Evolutionary conservation across 257 asterid genomes (phyloP), one percentile per base, ranked within the genome.

Genomic region (Scutellaria barbata): DNA sequence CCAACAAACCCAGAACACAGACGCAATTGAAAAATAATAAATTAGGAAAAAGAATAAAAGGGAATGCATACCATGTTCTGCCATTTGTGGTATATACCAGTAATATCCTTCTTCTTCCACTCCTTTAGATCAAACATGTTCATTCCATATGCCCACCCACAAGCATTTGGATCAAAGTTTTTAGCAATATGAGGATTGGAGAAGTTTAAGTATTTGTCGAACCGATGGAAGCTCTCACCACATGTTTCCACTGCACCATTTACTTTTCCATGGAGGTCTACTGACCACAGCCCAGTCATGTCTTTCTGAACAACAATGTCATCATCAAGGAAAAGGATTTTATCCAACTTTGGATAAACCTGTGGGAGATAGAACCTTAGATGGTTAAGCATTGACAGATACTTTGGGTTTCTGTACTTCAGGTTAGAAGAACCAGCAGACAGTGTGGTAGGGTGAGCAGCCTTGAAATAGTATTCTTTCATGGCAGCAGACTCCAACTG

Each of bases 141-240:
- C 99, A 95, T 95, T 57, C 99, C 99, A 76, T 95, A 95, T 0
- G 99, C 99, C 99, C 99, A 95, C 40, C 99, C 98, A 80, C 99
- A 95, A 57, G 99, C 98, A 58, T 89, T 92, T 41, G 99, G 99
- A 76, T 95, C 94, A 72, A 92, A 95, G 77, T 79, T 87, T 61
- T 86, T 89, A 4, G 98, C 85, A 74, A 95, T 95, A 69, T 89
- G 95, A 69, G 98, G 99, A 76, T 95, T 95, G 51, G 99, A 92
- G 79, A 95, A 95, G 69, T 95, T 95, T 8, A 95, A 86, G 83
- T 95, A 95, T 82, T 95, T 95, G 78, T 95, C 99, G 10, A 95
- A 95, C 68, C 99, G 89, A 72, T 95, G 99, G 71, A 92, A 95
- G 80, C 98, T 89, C 83, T 88, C 93, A 37, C 99, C 98, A 76